Evolutionary conservation across 2,329 filamentous ascomycete genomes (phyloP), one percentile per base, ranked within the genome.

Genomic region (Chaetomium sp.): DNA sequence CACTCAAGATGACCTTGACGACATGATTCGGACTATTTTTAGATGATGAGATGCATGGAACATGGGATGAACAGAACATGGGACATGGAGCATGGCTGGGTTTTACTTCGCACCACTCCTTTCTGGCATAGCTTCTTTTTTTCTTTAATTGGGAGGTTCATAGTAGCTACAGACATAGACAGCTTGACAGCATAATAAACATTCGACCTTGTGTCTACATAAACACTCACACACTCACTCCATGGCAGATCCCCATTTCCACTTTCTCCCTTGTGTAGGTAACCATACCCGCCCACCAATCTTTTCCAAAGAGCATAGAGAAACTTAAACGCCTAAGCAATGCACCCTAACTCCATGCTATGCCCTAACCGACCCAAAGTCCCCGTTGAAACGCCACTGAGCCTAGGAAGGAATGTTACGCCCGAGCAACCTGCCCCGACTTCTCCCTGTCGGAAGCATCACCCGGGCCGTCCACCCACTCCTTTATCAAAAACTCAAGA

Each of bases 391-490:
- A 21, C 7, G 10, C 45, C n/a, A 8, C 21, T 12, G 19, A 4
- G 3, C 6, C 9, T 8, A 0, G 19, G 19, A 21, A 0, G 19
- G 19, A 21, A 9, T 16, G 8, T 8, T n/a, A 54, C 1, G 19
- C 8, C 49, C 33, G 35, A 6, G 5, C 47, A 19, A 23, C 19
- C 21, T 38, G 35, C 6, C 27, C 25, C 2, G 45, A n/a, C 58
- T 65, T 65, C 13, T 53, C 54, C 45, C 58, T 51, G 9, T 53
- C 5, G 0, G 47, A 23, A 6, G 6, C 21, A 51, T 65, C 63
- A 9, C 65, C 62, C 7, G 62, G 16, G 10, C 65, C 65, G 1
- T 58, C 47, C 1, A n/a, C 35, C 65, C 65, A 67, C 55, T 67
- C 65, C 25, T 65, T 23, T 1, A 64, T 38, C 31, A 65, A 33